A percentile compares a stretch with the other conserved stretches of the same genome.
These are phyloP conservation scores for Aspergillus tubingensis DNA, from an alignment of 2,329 filamentous ascomycete genomes.

Conservation along the genomic window DNA sequence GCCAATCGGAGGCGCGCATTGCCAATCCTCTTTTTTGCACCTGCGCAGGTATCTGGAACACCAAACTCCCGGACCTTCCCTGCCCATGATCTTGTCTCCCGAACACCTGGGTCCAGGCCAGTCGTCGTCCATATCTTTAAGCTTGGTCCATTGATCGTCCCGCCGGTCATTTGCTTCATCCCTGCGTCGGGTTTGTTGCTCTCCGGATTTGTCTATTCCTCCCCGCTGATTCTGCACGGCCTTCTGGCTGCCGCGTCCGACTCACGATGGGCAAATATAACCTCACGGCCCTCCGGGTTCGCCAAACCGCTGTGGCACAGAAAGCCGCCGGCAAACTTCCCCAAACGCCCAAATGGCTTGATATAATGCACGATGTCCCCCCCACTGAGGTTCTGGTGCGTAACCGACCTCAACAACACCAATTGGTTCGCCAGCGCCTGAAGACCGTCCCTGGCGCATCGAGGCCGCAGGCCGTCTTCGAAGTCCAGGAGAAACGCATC, in stretches of 20 bases:
- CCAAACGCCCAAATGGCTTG: slow-evolving; percentile 55
- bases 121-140: no score
- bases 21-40: slow-evolving; percentile 40
- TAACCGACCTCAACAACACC: slow-evolving; percentile 53
- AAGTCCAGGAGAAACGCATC: slow-evolving; percentile 38
- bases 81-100: no score
- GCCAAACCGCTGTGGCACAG: slow-evolving; percentile 45
- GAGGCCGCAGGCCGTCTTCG: slow-evolving; percentile 38
- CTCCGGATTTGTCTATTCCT: background rate
- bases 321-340: slow-evolving; percentile 38
- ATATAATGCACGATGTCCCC: slow-evolving; percentile 58
- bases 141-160: background rate
- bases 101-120: no score
- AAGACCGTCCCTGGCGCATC: slow-evolving; percentile 32
- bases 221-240: slow-evolving; percentile 4
- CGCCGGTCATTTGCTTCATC: background rate
- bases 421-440: slow-evolving; percentile 43
- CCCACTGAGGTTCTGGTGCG: slow-evolving; percentile 63
- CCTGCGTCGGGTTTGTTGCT: background rate
- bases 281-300: slow-evolving; percentile 49
- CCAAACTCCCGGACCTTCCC: no score
- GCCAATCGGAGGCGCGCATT: slow-evolving; percentile 42
- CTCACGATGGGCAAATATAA: slow-evolving; percentile 50
- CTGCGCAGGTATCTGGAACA: slow-evolving; percentile 1
- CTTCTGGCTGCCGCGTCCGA: slow-evolving; percentile 6